Evolutionary conservation across 1,139 yeast species (phyloP).

Genomic region (Blastobotrys buckinghamii): DNA sequence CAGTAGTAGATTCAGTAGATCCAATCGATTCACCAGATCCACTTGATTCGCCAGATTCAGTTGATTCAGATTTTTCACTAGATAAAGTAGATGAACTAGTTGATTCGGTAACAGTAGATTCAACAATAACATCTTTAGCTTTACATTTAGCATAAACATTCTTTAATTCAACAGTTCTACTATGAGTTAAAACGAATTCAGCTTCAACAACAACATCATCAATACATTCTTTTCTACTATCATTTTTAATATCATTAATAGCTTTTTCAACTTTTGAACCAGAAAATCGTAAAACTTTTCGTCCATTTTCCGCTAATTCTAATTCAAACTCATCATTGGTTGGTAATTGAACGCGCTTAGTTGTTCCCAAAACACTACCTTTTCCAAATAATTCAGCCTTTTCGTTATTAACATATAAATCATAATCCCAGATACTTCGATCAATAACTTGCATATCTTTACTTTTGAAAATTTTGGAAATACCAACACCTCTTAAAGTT

Average conservation of each 20-base stretch:
- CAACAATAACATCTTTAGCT: conserved; percentile 11
- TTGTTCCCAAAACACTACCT: conserved; percentile 29
- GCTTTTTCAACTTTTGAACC: conserved; percentile 24
- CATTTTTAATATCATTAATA: conserved; percentile 21
- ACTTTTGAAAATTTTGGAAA: conserved; percentile 55
- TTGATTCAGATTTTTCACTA: conserved; percentile 3
- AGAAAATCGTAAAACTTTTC: conserved; percentile 38
- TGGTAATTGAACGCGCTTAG: conserved; percentile 15
- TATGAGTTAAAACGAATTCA: conserved; percentile 23
- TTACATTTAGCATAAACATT: conserved; percentile 18
- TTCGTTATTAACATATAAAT: conserved; percentile 16
- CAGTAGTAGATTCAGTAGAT: conserved; percentile 1
- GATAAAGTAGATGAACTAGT: conserved; percentile 1
- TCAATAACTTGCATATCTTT: conserved; percentile 60
- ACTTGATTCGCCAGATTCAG: conserved; percentile 4
- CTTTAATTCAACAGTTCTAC: conserved; percentile 28
- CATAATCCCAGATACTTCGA: conserved; percentile 38
- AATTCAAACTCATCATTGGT: conserved; percentile 34
- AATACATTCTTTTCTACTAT: conserved; percentile 21
- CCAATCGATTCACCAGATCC: neutral
- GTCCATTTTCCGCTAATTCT: conserved; percentile 51
- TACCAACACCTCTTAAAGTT: conserved; percentile 68
- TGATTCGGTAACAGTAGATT: too few relatives aligned
- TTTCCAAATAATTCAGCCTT: conserved; percentile 24
- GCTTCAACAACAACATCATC: conserved; percentile 24